Evolutionary conservation across 116 monocot species (phyloP).

Genomic region (Cymodocea nodosa): DNA sequence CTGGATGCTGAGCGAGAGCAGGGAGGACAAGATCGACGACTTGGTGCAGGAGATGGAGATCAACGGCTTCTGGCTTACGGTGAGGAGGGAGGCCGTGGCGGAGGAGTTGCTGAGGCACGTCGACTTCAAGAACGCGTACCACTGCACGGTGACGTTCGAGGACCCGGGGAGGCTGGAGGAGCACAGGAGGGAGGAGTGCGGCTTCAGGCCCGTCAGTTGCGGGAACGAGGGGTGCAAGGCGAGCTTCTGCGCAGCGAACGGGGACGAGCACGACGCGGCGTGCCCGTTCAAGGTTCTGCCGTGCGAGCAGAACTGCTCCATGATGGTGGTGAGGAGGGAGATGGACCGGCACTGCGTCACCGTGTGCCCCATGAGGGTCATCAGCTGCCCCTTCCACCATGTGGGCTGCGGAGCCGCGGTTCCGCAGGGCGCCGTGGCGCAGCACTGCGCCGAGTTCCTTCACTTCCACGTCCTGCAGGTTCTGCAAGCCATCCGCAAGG

Average conservation of each 20-base stretch:
- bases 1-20: conserved; percentile 61
- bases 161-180: conserved; percentile 13
- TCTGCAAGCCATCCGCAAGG: conserved; percentile 39
- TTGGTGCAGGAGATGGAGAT: conserved; percentile 68
- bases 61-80: conserved; percentile 54
- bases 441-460: conserved; percentile 55
- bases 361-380: conserved; percentile 65
- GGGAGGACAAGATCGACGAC: conserved; percentile 86
- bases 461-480: conserved; percentile 42
- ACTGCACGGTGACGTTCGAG: conserved; percentile 36
- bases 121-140: conserved; percentile 41
- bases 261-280: conserved; percentile 32
- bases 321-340: conserved; percentile 47
- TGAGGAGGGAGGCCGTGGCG: conserved; percentile 36
- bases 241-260: conserved; percentile 27
- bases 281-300: conserved; percentile 49
- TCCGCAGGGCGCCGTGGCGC: conserved; percentile 31
- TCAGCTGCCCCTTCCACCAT: conserved; percentile 82
- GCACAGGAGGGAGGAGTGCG: conserved; percentile 26
- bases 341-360: conserved; percentile 90
- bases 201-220: conserved; percentile 38
- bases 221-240: conserved; percentile 48
- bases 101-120: conserved; percentile 35
- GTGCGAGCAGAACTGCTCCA: conserved; percentile 64
- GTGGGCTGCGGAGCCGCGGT: conserved; percentile 57